A percentile compares a stretch with the other conserved stretches of the same genome.
These are phyloP conservation scores for Macrocybe gigantea DNA, from an alignment of 768 basidiomycete genomes.

Conservation along the genomic window DNA sequence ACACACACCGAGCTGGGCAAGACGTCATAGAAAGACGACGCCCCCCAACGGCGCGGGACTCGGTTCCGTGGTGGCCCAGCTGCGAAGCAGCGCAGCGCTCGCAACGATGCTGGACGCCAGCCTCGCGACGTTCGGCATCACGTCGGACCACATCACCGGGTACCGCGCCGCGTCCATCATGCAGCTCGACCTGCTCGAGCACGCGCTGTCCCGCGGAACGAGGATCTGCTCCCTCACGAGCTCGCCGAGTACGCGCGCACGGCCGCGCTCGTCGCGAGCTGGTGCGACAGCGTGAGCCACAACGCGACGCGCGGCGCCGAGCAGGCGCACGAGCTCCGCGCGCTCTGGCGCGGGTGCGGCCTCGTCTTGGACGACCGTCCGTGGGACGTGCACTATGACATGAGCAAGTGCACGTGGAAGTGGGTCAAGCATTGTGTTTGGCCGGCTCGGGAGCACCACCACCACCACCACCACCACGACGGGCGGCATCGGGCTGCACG, in stretches of 20 bases:
- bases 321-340: not conserved
- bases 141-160: not conserved
- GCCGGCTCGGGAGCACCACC: not conserved
- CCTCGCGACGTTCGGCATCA: not conserved
- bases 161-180: no score
- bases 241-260: not conserved
- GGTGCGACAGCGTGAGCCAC: not conserved
- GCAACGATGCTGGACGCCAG: slow-evolving; percentile 1
- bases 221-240: no score
- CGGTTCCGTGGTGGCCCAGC: slow-evolving; percentile 1
- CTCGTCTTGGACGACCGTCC: slow-evolving; percentile 1
- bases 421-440: slow-evolving; percentile 1
- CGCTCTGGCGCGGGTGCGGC: not conserved
- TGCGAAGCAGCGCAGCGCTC: slow-evolving; percentile 1
- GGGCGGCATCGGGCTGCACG: slow-evolving; percentile 1
- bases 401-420: slow-evolving; percentile 2
- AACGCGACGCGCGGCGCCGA: not conserved
- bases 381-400: slow-evolving; percentile 1
- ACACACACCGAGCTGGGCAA: no score
- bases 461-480: not conserved
- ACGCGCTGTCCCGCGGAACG: no score
- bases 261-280: not conserved
- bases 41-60: not conserved
- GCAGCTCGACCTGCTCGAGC: no score
- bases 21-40: not conserved